Conservation (phyloP, 2,329 filamentous ascomycete species). For the Fusarium albidum region DNA sequence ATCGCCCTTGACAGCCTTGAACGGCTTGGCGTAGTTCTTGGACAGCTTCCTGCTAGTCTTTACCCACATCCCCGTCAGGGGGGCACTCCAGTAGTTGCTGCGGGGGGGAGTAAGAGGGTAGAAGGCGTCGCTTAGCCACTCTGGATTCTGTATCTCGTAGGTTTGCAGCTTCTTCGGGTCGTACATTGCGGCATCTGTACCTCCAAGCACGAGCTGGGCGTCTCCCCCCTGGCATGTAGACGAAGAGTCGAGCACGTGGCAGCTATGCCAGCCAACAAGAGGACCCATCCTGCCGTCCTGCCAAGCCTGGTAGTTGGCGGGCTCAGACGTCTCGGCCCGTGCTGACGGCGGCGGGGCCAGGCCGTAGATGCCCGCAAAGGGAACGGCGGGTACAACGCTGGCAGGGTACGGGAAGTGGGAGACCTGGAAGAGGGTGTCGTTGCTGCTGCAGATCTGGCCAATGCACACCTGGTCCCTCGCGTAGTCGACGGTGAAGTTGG, state of each 20-base stretch:
- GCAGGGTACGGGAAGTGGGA: not conserved
- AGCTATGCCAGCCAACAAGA: not conserved
- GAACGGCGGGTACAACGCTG: not conserved
- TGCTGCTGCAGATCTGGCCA: not conserved
- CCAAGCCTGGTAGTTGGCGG: not conserved
- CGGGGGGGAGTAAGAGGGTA: conserved; percentile 11
- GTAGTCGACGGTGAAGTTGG: not conserved
- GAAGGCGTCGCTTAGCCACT: conserved; percentile 17
- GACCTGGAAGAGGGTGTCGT: not conserved
- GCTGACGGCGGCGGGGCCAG: not conserved
- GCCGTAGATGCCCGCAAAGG: not conserved
- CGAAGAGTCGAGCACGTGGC: not conserved
- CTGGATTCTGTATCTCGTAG: conserved; percentile 13
- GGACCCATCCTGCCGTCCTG: not conserved
- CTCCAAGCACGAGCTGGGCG: not conserved
- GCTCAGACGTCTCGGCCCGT: not conserved
- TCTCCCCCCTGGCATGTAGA: not conserved
- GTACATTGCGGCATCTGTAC: not conserved
- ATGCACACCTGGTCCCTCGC: not conserved
- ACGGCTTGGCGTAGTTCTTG: conserved; percentile 13
- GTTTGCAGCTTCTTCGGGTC: not conserved
- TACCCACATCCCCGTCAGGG: conserved; percentile 13
- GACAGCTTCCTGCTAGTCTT: not conserved
- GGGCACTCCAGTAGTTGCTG: conserved; percentile 14
- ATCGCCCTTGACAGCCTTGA: conserved; percentile 3